Conservation (phyloP, 1,284 basidiomycete species). For the Ceratobasidium theobromae region DNA sequence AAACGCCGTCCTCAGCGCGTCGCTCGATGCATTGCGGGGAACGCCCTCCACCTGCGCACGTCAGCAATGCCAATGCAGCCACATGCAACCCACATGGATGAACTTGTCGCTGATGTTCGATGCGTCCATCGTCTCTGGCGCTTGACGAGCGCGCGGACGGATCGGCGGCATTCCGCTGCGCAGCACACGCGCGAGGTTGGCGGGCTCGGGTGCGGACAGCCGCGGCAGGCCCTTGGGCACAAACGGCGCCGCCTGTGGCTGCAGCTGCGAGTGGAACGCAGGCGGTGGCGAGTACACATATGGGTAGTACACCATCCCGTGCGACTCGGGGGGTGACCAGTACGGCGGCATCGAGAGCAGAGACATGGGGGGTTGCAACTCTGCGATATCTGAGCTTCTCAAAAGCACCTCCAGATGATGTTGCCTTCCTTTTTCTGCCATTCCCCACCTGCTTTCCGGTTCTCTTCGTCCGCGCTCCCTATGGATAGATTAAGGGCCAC, state of each 20-base stretch:
- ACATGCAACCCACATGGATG: constrained; percentile 11
- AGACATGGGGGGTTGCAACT: no score
- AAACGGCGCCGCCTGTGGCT: constrained; percentile 22
- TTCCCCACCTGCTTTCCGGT: no score
- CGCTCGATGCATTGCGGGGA: constrained; percentile 20
- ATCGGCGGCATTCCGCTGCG: constrained; percentile 17
- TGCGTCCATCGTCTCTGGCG: constrained; percentile 1
- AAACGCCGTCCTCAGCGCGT: constrained; percentile 24
- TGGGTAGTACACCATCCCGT: constrained; percentile 9
- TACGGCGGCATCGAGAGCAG: constrained; percentile 1
- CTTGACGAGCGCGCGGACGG: neutral
- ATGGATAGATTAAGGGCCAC: constrained; percentile 11
- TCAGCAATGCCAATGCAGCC: neutral
- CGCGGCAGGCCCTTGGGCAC: constrained; percentile 2
- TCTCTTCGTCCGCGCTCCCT: neutral
- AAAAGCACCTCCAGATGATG: neutral
- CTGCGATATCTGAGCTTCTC: neutral
- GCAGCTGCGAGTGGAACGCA: constrained; percentile 1
- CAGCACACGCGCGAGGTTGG: constrained; percentile 8
- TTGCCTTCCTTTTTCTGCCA: neutral
- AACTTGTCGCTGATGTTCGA: constrained; percentile 27
- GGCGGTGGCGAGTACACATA: neutral
- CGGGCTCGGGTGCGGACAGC: neutral
- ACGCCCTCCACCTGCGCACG: constrained; percentile 27
- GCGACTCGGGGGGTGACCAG: constrained; percentile 25